phyloP scores from a whole-genome alignment of 2,329 filamentous ascomycete species.

The Myriosclerotinia curreyana region DNA sequence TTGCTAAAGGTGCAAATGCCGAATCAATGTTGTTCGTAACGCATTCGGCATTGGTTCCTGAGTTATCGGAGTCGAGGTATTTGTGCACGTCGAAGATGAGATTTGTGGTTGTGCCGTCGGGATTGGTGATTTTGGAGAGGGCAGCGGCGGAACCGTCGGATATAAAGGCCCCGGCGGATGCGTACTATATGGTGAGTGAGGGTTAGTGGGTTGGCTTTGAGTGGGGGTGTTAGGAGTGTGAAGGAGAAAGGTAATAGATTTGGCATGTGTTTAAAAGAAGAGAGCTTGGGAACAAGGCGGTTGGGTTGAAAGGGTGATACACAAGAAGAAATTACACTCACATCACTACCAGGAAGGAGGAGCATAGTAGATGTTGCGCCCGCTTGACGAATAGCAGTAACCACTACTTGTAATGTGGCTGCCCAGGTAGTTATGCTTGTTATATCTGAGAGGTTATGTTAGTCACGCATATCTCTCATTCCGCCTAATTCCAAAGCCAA shows the following conservation, averaged over 20 bases:
- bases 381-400: constrained; percentile 61
- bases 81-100: constrained; percentile 61
- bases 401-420: constrained; percentile 57
- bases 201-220: neutral
- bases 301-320: neutral
- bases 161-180: constrained; percentile 49
- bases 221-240: neutral
- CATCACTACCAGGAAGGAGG: constrained; percentile 59
- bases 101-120: constrained; percentile 54
- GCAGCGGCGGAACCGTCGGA: constrained; percentile 50
- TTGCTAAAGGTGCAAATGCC: constrained; percentile 48
- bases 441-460: constrained; percentile 43
- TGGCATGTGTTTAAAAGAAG: neutral
- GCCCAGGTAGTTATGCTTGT: constrained; percentile 49
- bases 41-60: constrained; percentile 52
- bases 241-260: neutral
- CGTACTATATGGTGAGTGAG: constrained; percentile 41
- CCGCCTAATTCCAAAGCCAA: neutral
- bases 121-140: constrained; percentile 54
- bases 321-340: neutral
- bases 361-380: constrained; percentile 64
- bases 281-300: neutral
- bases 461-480: neutral
- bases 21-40: constrained; percentile 50
- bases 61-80: constrained; percentile 58